Conservation (phyloP, 2,329 filamentous ascomycete species). For the Emergomyces pasteurianus region DNA sequence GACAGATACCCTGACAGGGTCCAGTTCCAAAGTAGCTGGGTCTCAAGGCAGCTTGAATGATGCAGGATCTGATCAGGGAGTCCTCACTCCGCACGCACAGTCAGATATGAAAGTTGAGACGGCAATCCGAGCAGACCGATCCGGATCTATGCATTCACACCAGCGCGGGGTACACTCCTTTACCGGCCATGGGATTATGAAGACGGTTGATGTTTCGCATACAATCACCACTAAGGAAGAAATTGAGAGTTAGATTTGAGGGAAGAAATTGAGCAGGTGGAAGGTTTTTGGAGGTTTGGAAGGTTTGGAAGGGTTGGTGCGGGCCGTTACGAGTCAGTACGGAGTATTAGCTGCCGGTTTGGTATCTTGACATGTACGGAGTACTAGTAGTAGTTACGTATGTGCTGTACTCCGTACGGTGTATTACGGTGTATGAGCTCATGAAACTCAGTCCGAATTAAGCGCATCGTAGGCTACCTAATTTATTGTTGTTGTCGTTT, state of each 20-base stretch:
- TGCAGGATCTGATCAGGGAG: constrained; percentile 16
- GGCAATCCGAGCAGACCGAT: constrained; percentile 13
- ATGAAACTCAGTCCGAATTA: too few species aligned
- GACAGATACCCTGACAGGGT: not conserved
- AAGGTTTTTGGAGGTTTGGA: too few species aligned
- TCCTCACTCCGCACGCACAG: constrained; percentile 17
- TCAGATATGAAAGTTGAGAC: constrained; percentile 19
- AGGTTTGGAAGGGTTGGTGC: not conserved
- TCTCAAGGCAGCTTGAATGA: constrained; percentile 4
- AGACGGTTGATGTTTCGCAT: constrained; percentile 19
- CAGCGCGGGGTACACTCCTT: not conserved
- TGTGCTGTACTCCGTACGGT: too few species aligned
- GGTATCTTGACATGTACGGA: too few species aligned
- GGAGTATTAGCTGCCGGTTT: too few species aligned
- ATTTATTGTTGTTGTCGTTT: too few species aligned
- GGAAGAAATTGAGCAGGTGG: not conserved
- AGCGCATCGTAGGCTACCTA: too few species aligned
- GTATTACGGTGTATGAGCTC: too few species aligned
- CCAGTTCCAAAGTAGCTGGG: not conserved
- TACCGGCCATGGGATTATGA: constrained; percentile 17
- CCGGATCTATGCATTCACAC: not conserved
- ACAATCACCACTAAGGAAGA: constrained; percentile 3
- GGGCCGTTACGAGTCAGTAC: too few species aligned
- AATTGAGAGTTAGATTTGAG: not conserved
- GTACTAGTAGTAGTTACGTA: too few species aligned